phyloP scores from a whole-genome alignment of 768 basidiomycete genomes.

The Phanerochaete carnosa region DNA sequence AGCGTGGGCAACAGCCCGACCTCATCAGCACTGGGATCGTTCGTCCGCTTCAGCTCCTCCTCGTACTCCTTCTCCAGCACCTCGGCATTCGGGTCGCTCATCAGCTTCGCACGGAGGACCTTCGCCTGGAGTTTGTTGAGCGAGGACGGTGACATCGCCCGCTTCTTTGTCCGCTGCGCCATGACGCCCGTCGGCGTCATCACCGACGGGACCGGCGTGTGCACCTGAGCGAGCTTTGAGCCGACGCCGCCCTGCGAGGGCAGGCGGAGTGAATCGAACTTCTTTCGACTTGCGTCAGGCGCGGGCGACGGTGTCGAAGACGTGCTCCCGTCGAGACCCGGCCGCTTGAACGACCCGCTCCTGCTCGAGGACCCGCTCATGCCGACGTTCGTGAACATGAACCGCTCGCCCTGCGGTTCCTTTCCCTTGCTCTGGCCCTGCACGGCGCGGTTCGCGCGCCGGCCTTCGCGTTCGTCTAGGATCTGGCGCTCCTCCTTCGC shows the following conservation, averaged over 20 bases:
- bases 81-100: constrained; percentile 73
- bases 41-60: constrained; percentile 48
- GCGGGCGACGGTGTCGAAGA: constrained; percentile 57
- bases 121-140: constrained; percentile 92
- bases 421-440: constrained; percentile 32
- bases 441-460: constrained; percentile 37
- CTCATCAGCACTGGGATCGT: constrained; percentile 30
- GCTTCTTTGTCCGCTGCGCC: background rate
- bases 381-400: constrained; percentile 68
- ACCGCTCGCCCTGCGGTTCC: constrained; percentile 38
- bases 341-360: constrained; percentile 86
- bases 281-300: constrained; percentile 31
- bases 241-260: constrained; percentile 54
- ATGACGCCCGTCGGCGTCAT: constrained; percentile 62
- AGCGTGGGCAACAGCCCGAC: constrained; percentile 82
- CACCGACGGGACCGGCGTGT: constrained; percentile 88
- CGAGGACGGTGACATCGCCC: constrained; percentile 65
- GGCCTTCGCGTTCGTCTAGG: constrained; percentile 77
- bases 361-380: constrained; percentile 65
- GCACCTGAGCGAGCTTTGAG: constrained; percentile 50
- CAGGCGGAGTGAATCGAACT: constrained; percentile 59
- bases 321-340: constrained; percentile 52
- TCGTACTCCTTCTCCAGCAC: constrained; percentile 87
- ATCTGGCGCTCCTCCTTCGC: constrained; percentile 83
- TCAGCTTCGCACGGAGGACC: constrained; percentile 87